Base-by-base conservation (phyloP, 148 eudicot species). In the Spergularia bocconei region DNA sequence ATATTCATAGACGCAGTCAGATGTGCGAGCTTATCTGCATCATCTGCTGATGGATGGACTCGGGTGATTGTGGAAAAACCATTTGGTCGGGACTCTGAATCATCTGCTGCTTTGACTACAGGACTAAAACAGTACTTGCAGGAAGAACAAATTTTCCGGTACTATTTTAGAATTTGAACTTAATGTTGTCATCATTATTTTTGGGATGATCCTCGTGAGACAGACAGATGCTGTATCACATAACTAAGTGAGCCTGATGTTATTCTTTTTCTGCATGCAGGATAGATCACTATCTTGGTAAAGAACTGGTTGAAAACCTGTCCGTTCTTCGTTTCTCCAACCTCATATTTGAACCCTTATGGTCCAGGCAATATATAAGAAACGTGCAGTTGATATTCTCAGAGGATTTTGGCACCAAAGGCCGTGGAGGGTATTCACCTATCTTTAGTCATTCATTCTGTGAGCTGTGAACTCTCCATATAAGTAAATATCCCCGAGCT, bases 371-470 rank as follows among this genome's bases (percentile, higher is more conserved):
- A 86, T 92, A 92, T 79, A 95, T 95, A 77, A 86, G 98, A 72
- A 95, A 86, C 61, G 98, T 95, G 47, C 98, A 95, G 82, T 76
- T 95, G 23, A 89, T 92, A 78, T 95, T 95, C 82, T 90, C 98
- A 7, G 98, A 95, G 84, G 97, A 94, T 87, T 94, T 94, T 75
- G 98, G 98, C 69, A 95, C 98, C 20, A 97, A 95, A 90, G 98
- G 97, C 69, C 91, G 98, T 44, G 98, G 98, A 86, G 98, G 98
- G 98, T 95, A 95, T 67, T 8, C 65, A 50, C 74, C 69, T 67
- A 44, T 78, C 51, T 71, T 56, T 44, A 29, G 36, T 29, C 39
- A 7, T 14, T 39, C 19, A 25, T 53, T 39, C 39, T 52, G 39
- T 65, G 38, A 55, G n/a, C 7, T 17, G 36, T 29, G 36, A 29